Conservation (phyloP, 345 rosid species). For the Populus pruinosa region DNA sequence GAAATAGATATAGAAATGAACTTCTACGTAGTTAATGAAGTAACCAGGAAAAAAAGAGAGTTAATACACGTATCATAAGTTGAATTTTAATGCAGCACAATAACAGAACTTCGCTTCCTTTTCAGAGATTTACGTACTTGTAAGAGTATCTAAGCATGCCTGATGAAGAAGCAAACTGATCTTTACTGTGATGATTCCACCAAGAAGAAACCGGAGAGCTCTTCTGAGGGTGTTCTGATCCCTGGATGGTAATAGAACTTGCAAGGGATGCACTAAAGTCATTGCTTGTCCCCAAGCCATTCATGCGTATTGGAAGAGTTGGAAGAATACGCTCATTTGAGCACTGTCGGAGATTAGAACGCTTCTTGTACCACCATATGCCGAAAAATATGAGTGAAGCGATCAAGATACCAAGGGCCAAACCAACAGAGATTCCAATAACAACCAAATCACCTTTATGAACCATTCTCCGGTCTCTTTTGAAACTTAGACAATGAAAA, state of each 20-base stretch:
- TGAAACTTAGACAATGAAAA: conserved; percentile 26
- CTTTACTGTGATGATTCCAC: conserved; percentile 65
- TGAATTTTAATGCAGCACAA: not conserved
- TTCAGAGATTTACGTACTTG: conserved; percentile 53
- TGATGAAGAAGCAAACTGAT: conserved; percentile 61
- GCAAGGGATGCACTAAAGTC: conserved; percentile 66
- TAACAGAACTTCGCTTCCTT: not conserved
- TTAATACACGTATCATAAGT: not conserved
- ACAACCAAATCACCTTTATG: conserved; percentile 44
- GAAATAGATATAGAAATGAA: not conserved
- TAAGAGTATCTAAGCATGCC: conserved; percentile 76
- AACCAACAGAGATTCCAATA: conserved; percentile 66
- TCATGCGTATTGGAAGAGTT: conserved; percentile 62
- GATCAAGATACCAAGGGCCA: conserved; percentile 71
- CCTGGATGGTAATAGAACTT: conserved; percentile 31
- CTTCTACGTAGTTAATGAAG: not conserved
- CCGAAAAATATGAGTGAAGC: conserved; percentile 58
- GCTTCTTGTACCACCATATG: conserved; percentile 62
- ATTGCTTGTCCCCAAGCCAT: conserved; percentile 63
- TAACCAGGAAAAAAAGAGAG: not conserved
- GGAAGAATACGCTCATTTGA: conserved; percentile 55
- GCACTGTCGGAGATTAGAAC: conserved; percentile 42
- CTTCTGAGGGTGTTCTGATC: conserved; percentile 31
- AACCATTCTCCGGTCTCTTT: conserved; percentile 52
- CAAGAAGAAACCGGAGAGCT: conserved; percentile 40